Conservation (phyloP, 805 yeast genomes). For the Dipodascopsis uninucleata region DNA sequence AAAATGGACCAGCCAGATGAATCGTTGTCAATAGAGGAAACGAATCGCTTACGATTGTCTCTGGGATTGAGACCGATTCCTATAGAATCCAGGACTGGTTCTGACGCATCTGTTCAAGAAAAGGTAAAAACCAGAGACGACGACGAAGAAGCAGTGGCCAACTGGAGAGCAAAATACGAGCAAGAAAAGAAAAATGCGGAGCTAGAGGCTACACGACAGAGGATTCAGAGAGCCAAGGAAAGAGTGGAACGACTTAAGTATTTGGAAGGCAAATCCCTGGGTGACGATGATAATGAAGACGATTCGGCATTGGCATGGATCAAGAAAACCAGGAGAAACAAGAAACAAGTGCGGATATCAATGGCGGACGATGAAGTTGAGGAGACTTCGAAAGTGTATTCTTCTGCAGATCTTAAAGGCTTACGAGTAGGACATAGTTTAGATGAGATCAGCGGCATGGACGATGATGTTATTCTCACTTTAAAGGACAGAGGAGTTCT, state of each 20-base stretch:
- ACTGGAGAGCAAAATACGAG: constrained; percentile 36
- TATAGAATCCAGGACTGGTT: too few species aligned
- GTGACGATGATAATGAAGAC: constrained; percentile 34
- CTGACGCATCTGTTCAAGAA: neutral
- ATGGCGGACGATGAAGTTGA: constrained; percentile 14
- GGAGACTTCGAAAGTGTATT: constrained; percentile 21
- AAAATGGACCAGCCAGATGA: constrained; percentile 17
- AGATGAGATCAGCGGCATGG: constrained; percentile 43
- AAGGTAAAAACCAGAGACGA: constrained; percentile 29
- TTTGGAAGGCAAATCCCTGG: constrained; percentile 32
- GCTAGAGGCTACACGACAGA: constrained; percentile 27
- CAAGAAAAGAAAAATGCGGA: constrained; percentile 36
- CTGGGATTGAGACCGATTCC: constrained; percentile 57
- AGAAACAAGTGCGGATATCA: constrained; percentile 17
- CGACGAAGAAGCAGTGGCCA: constrained; percentile 41
- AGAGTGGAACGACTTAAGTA: constrained; percentile 25
- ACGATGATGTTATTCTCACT: constrained; percentile 50
- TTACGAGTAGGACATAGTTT: constrained; percentile 47
- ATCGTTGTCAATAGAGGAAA: constrained; percentile 24
- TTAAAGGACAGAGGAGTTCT: constrained; percentile 47
- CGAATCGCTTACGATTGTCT: constrained; percentile 32
- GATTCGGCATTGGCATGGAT: constrained; percentile 40
- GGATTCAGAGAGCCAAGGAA: constrained; percentile 31
- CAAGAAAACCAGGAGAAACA: constrained; percentile 36
- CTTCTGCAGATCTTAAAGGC: constrained; percentile 37